Evolutionary conservation across 2,329 filamentous ascomycete genomes (phyloP), one percentile per base, ranked within the genome.

Genomic region (Pseudopithomyces chartarum): DNA sequence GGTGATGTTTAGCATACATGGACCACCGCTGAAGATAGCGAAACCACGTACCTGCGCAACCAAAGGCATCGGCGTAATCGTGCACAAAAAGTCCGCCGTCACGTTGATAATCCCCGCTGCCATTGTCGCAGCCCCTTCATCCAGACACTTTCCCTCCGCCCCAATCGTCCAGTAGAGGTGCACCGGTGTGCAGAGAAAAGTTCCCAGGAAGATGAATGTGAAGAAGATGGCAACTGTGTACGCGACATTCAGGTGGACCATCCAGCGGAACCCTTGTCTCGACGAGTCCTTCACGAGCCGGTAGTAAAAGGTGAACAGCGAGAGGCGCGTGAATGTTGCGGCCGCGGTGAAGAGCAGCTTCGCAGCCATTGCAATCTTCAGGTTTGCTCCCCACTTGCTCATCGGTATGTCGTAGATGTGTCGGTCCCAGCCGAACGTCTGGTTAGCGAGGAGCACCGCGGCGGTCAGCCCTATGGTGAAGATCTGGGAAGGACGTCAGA

Each of bases 291-390:
- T 56, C 7, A 80, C 68, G 10, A 81, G 66, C 12, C 80, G 74
- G 51, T 80, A 80, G 59, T 81, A 82, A 62, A 81, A 80, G 60
- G 69, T 76, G 33, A 80, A 74, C 8, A 81, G 66, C 0, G 77
- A 80, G 15, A 80, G 66, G 15, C 79, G 68, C 0, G 78, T 80
- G 55, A 79, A 80, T 0, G 75, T 77, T 0, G 78, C 69, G 1
- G 78, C 78, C 12, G 73, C 62, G 1, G 71, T 73, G 58, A 80
- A 81, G 4, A 78, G 62, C 6, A 78, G 50, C 59, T 81, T 81
- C 3, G 78, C 72, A 1, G 68, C 64, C 62, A 81, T 74, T 2
- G 77, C 79, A 13, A 79, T 71, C 53, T 79, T 77, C 20, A 54
- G 54, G 2, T 58, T 66, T 15, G 65, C 57, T 20, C 44, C 61